Evolutionary conservation across 1,284 basidiomycete genomes (phyloP).

Genomic region (Rhodotorula sp.): DNA sequence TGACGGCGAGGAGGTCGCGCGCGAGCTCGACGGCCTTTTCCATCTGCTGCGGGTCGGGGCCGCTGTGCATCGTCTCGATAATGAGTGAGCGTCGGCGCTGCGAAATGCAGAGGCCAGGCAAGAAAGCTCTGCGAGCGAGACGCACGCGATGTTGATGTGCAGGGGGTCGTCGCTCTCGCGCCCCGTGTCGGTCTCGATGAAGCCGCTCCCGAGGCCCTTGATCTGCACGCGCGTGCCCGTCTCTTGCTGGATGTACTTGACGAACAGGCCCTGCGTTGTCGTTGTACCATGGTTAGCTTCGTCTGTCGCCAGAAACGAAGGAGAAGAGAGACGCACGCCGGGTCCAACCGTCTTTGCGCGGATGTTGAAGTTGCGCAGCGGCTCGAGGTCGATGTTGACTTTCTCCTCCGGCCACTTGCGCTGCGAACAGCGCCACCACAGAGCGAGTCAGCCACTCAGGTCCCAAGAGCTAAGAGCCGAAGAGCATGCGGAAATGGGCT

Average conservation of each 20-base stretch:
- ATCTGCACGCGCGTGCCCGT: slow-evolving; percentile 97
- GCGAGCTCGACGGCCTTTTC: slow-evolving; percentile 82
- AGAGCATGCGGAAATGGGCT: too few relatives aligned
- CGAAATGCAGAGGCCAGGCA: too few relatives aligned
- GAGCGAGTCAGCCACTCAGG: neutral
- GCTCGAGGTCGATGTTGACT: slow-evolving; percentile 80
- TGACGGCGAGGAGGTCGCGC: slow-evolving; percentile 83
- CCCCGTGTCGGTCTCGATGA: slow-evolving; percentile 91
- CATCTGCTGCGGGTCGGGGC: slow-evolving; percentile 84
- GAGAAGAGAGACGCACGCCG: slow-evolving; percentile 58
- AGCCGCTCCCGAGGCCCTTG: slow-evolving; percentile 92
- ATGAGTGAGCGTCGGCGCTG: neutral
- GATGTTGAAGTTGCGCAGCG: slow-evolving; percentile 93
- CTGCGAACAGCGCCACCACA: slow-evolving; percentile 47
- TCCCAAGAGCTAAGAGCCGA: neutral
- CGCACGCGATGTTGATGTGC: slow-evolving; percentile 89
- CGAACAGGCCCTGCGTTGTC: slow-evolving; percentile 76
- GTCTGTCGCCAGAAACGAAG: neutral
- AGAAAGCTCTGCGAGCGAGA: neutral
- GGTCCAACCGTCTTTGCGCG: slow-evolving; percentile 97
- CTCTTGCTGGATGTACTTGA: slow-evolving; percentile 97
- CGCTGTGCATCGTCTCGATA: slow-evolving; percentile 56
- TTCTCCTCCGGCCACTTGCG: slow-evolving; percentile 97
- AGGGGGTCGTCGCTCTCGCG: slow-evolving; percentile 87
- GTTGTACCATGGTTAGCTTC: too few relatives aligned